Percentiles rank a stretch among this genome's conserved stretches.
Conservation (phyloP, 257 asterid species). For the Solanum virginianum region DNA sequence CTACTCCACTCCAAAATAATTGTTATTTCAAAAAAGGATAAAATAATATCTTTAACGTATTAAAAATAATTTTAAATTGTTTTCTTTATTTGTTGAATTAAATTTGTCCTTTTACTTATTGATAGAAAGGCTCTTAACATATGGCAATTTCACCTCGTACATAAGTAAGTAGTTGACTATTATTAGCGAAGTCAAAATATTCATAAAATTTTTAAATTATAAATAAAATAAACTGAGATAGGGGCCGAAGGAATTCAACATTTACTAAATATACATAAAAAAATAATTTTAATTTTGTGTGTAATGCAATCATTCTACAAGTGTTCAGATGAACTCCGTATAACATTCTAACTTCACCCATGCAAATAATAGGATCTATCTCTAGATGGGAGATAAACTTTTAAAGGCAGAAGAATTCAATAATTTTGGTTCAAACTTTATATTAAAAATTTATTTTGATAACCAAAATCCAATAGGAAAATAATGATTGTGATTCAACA, state of each 20-base stretch:
- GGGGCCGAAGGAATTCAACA: not conserved
- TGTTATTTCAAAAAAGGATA: not conserved
- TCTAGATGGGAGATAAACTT: fast-evolving
- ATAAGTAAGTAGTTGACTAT: not conserved
- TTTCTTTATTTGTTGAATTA: fast-evolving
- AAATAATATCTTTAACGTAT: not conserved
- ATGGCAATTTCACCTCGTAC: not conserved
- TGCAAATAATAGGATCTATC: not conserved
- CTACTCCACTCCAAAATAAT: not conserved
- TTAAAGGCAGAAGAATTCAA: not conserved
- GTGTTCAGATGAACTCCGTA: not conserved
- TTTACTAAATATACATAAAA: not conserved
- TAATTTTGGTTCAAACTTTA: not conserved
- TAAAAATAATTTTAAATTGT: not conserved
- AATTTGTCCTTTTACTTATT: not conserved
- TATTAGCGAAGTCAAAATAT: not conserved
- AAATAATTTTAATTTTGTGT: too few relatives aligned
- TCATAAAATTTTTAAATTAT: not conserved
- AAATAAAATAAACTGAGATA: not conserved
- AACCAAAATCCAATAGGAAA: not conserved
- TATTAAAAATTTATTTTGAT: not conserved
- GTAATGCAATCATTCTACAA: not conserved
- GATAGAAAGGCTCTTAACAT: not conserved
- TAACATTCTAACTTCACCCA: not conserved
- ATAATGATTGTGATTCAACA: not conserved